phyloP scores from a whole-genome alignment of 495 filamentous ascomycete genomes.

The Talaromyces ruber region DNA sequence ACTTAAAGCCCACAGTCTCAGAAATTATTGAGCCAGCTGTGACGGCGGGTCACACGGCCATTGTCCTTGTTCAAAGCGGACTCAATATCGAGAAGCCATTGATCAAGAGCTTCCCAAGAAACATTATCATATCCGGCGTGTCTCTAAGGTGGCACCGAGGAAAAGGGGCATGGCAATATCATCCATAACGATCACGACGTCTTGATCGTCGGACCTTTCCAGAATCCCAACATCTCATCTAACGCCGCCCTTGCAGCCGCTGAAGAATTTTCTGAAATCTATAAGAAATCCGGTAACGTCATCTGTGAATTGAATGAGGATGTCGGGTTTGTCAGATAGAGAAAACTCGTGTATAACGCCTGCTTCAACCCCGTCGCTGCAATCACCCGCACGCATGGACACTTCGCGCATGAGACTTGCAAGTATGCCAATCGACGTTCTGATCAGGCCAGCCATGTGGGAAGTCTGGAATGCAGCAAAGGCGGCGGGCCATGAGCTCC shows the following conservation, averaged over 20 bases:
- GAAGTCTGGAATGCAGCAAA: constrained; percentile 28
- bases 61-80: constrained; percentile 56
- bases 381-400: constrained; percentile 38
- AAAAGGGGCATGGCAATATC: constrained; percentile 35
- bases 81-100: constrained; percentile 54
- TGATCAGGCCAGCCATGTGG: constrained; percentile 30
- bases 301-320: constrained; percentile 19
- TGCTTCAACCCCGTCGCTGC: constrained; percentile 37
- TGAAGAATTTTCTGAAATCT: constrained; percentile 28
- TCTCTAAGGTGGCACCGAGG: constrained; percentile 40
- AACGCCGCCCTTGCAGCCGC: constrained; percentile 17
- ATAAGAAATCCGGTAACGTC: constrained; percentile 21
- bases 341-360: constrained; percentile 43
- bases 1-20: background rate
- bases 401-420: constrained; percentile 27
- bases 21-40: constrained; percentile 45
- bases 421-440: constrained; percentile 26
- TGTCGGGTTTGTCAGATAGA: constrained; percentile 34
- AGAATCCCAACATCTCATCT: constrained; percentile 16
- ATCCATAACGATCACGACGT: constrained; percentile 31
- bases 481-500: background rate
- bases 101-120: constrained; percentile 37
- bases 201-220: constrained; percentile 37
- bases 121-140: constrained; percentile 44
- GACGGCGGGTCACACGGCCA: constrained; percentile 35